Percentiles rank a stretch among this genome's conserved stretches.
Conservation (phyloP, 2,329 filamentous ascomycete species). For the Pseudocercospora pini-densiflorae region DNA sequence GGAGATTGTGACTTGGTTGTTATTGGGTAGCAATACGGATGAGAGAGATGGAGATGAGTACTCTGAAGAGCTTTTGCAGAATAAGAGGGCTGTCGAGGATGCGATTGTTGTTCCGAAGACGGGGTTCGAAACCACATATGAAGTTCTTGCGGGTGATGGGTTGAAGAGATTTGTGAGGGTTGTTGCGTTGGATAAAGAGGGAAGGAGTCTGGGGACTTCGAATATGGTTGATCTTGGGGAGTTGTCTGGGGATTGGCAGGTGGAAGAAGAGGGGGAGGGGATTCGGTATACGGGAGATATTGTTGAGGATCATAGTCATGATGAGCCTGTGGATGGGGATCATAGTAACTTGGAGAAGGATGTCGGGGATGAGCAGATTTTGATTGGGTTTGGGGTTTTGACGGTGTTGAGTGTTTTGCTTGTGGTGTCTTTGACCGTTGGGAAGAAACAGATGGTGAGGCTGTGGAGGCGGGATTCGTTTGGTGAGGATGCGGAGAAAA, state of each 20-base stretch:
- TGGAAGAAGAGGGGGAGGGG: background rate
- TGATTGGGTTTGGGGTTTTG: slow-evolving; percentile 20
- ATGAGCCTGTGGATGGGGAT: background rate
- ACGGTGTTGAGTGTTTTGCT: slow-evolving; percentile 19
- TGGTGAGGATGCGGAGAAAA: slow-evolving; percentile 4
- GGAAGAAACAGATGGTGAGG: slow-evolving; percentile 3
- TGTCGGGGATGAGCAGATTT: slow-evolving; percentile 16
- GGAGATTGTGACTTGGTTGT: slow-evolving; percentile 51
- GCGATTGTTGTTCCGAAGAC: slow-evolving; percentile 23
- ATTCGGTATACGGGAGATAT: background rate
- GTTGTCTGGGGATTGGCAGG: slow-evolving; percentile 9
- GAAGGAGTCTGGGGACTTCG: slow-evolving; percentile 16
- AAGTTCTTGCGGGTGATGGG: slow-evolving; percentile 1
- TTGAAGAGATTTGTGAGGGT: slow-evolving; percentile 29
- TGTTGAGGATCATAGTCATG: slow-evolving; percentile 10
- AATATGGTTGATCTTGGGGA: slow-evolving; percentile 23
- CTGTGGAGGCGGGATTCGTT: background rate
- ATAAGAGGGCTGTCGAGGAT: slow-evolving; percentile 16
- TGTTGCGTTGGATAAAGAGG: slow-evolving; percentile 31
- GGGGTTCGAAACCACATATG: slow-evolving; percentile 24
- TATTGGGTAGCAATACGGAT: slow-evolving; percentile 42
- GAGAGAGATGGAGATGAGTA: slow-evolving; percentile 8
- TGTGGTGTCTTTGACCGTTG: slow-evolving; percentile 9
- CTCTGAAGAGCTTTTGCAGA: background rate
- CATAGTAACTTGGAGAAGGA: slow-evolving; percentile 7